Base-by-base conservation (phyloP, 2,329 filamentous ascomycete genomes). In the Xylaria hypoxylon region DNA sequence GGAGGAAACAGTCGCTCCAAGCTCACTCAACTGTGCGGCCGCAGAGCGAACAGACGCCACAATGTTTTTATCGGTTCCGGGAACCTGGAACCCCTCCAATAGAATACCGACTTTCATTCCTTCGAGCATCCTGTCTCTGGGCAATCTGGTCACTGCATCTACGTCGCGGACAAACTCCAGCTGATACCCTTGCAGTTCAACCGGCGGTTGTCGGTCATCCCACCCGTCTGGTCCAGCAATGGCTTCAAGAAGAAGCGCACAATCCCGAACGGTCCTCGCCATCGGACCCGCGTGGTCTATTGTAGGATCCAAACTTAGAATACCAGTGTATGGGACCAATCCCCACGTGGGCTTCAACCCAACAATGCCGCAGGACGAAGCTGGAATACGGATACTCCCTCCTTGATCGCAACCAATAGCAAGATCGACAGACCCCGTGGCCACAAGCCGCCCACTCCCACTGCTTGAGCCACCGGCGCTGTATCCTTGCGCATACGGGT, bases 361-460 rank as follows among this genome's bases (percentile, higher is more conserved):
- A 17, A 75, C 74, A 4, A 79, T 68, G 8, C 78, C 77, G 44
- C 74, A 76, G 17, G 72, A 69, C 0, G 73, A 69, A 6, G 76
- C 70, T 0, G 77, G 77, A 22, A 77, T 75, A 13, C 77, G 75
- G 33, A 79, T 76, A 56, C 74, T 77, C 10, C 77, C 78, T 22
- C 76, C 78, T 61, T 79, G 77, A 50, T 79, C 78, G 47, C 75
- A 74, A 6, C 78, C 78, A 31, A 79, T 69, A 7, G 76, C 77
- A 19, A 78, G 69, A 38, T 78, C 77, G 5, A 75, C 76, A 7
- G 63, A 59, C 1, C 74, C 75, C 2, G 68, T 72, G 1, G 77
- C 80, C 1, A 86, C 82, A 13, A 86, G 75, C 4, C 79, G 79
- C 6, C 83, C 83, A 11, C 77, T 81, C 31, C 79, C 81, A 64